Conservation (phyloP, 176 grass and related monocot genomes). For the Bolboschoenus planiculmis region DNA sequence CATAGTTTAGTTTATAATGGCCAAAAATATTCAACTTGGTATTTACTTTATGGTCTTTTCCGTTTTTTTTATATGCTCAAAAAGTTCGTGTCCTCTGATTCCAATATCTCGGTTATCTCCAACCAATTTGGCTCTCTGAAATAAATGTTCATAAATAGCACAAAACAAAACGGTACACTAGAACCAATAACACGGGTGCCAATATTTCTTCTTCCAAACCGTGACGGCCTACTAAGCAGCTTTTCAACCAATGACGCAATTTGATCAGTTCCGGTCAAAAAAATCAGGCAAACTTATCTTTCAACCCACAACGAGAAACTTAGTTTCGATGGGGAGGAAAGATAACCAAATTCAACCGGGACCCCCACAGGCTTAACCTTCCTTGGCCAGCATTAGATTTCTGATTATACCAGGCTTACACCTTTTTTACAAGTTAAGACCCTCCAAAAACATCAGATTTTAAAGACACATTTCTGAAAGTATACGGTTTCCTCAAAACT, state of each 20-base stretch:
- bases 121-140: slow-evolving; percentile 1
- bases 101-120: background rate
- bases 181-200: background rate
- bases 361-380: background rate
- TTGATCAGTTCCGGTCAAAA: background rate
- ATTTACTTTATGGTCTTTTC: background rate
- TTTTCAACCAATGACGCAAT: background rate
- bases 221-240: background rate
- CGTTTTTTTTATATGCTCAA: background rate
- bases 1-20: background rate
- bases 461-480: background rate
- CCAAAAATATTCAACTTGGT: background rate
- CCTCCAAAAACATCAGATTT: background rate
- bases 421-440: slow-evolving; percentile 7
- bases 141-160: slow-evolving; percentile 12
- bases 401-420: background rate
- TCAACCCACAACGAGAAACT: background rate
- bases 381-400: background rate
- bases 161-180: slow-evolving; percentile 10
- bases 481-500: background rate
- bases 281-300: background rate
- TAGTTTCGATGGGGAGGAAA: background rate
- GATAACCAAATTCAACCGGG: background rate
- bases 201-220: background rate
- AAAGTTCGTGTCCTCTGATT: background rate